Conservation (phyloP, 192 early-diverging fungal species). For the Mycoemilia scoparia region DNA sequence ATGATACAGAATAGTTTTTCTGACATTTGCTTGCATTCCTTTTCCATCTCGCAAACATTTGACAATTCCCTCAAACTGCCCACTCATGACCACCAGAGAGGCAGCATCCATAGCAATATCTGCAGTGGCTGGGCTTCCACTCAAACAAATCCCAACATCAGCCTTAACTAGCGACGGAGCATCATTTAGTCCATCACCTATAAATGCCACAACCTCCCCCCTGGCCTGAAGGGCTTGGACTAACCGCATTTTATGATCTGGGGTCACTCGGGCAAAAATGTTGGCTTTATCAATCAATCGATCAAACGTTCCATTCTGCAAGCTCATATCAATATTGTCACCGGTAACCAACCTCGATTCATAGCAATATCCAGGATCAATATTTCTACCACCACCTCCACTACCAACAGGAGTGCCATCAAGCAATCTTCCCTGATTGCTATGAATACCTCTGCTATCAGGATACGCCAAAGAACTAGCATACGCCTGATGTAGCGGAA, state of each 20-base stretch:
- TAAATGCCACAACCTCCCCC: conserved; percentile 23
- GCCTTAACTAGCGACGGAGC: conserved; percentile 69
- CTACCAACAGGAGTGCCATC: not conserved
- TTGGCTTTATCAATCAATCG: conserved; percentile 19
- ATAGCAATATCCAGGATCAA: no score
- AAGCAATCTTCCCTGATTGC: no score
- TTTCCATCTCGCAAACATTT: conserved; percentile 12
- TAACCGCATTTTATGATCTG: conserved; percentile 18
- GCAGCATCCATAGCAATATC: conserved; percentile 36
- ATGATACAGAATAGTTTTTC: conserved; percentile 12
- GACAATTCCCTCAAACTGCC: conserved; percentile 13
- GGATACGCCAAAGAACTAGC: no score
- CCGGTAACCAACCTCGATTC: conserved; percentile 21
- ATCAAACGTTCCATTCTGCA: conserved; percentile 7
- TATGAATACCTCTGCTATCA: no score
- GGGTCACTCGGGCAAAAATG: conserved; percentile 19
- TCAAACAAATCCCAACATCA: conserved; percentile 72
- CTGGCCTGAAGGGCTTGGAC: conserved; percentile 16
- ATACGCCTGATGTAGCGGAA: no score
- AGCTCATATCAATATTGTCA: conserved; percentile 19
- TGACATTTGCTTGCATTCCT: conserved; percentile 7
- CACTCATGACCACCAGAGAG: conserved; percentile 14
- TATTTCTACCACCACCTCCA: not conserved
- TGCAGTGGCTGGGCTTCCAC: conserved; percentile 38
- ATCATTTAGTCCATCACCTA: conserved; percentile 81